Evolutionary conservation across 1,139 yeast species (phyloP).

Genomic region (Zygoascus hellenicus): DNA sequence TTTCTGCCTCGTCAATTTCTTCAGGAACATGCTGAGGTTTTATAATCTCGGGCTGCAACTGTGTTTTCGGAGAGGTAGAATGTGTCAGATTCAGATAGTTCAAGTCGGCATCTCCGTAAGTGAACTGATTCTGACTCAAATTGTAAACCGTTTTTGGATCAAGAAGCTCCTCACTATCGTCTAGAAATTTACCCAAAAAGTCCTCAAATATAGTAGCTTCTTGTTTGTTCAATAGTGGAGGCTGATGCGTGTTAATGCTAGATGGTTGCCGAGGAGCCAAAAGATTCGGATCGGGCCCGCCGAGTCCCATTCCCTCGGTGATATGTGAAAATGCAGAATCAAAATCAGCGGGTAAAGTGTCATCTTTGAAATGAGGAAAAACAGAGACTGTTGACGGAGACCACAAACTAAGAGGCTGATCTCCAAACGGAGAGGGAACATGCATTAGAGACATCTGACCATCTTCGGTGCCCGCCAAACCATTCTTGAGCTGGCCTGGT

Average conservation of each 20-base stretch:
- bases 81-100: neutral
- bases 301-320: slow-evolving; percentile 4
- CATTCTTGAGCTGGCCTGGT: too few species aligned
- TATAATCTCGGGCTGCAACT: neutral
- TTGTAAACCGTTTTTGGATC: slow-evolving; percentile 26
- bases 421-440: neutral
- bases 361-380: slow-evolving; percentile 8
- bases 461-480: too few species aligned
- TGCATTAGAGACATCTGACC: too few species aligned
- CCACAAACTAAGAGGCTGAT: slow-evolving; percentile 5
- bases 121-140: neutral
- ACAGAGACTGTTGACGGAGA: neutral
- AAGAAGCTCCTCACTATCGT: slow-evolving; percentile 33
- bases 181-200: slow-evolving; percentile 35
- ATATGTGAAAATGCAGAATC: slow-evolving; percentile 22
- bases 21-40: neutral
- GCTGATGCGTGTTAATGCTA: neutral
- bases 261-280: neutral
- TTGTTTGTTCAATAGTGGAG: slow-evolving; percentile 32
- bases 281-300: neutral
- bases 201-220: slow-evolving; percentile 35
- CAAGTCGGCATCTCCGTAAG: neutral
- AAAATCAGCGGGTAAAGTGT: slow-evolving; percentile 15
- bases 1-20: too few species aligned
- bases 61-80: neutral